phyloP scores from a whole-genome alignment of 2,329 filamentous ascomycete genomes.

The Verruconis gallopava region DNA sequence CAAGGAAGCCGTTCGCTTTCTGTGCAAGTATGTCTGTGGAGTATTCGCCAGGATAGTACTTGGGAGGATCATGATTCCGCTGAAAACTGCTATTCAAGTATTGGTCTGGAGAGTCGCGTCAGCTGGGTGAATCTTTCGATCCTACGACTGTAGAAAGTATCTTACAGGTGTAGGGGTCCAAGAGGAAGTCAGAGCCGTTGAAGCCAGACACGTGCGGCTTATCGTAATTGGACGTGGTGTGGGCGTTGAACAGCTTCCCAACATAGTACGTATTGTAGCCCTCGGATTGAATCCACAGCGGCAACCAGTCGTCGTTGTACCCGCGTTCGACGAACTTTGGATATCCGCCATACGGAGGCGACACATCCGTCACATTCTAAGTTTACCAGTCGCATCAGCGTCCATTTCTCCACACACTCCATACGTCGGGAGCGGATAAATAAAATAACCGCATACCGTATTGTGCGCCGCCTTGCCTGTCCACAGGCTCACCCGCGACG shows the following conservation, averaged over 20 bases:
- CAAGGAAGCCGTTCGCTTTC: conserved; percentile 47
- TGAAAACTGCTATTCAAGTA: conserved; percentile 55
- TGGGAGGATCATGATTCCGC: conserved; percentile 43
- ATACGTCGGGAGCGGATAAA: no score
- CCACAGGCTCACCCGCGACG: conserved; percentile 51
- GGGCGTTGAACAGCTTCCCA: conserved; percentile 40
- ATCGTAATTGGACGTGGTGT: conserved; percentile 37
- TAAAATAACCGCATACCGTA: background rate
- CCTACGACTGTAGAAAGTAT: no score
- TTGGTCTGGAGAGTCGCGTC: conserved; percentile 26
- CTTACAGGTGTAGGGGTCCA: conserved; percentile 52
- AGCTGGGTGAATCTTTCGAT: no score
- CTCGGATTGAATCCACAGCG: conserved; percentile 55
- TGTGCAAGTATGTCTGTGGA: conserved; percentile 46
- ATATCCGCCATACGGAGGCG: conserved; percentile 41
- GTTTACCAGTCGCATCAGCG: background rate
- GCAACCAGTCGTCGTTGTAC: conserved; percentile 54
- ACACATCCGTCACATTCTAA: conserved; percentile 28
- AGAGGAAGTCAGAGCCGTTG: conserved; percentile 30
- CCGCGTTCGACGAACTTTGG: conserved; percentile 54
- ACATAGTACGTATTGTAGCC: conserved; percentile 60
- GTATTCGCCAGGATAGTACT: conserved; percentile 43
- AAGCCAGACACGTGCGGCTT: conserved; percentile 25
- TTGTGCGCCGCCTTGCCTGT: conserved; percentile 57
- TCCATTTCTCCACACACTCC: background rate